Base-by-base conservation (phyloP, 331 rosid genomes). In the Spiraea crenata region DNA sequence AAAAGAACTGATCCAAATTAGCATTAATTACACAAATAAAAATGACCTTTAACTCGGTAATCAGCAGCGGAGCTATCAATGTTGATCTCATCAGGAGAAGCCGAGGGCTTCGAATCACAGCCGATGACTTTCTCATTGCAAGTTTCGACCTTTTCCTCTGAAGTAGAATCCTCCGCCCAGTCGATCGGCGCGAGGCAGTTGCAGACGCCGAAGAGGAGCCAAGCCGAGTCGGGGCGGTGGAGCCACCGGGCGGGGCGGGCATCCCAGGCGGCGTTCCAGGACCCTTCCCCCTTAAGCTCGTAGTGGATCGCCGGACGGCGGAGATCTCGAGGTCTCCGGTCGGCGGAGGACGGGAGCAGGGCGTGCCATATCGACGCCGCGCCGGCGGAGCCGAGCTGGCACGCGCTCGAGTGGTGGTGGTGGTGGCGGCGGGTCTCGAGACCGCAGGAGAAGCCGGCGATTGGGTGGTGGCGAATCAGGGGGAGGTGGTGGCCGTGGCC, bases 161-260 rank as follows among this genome's bases (percentile, higher is more conserved):
- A 16, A 77, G 67, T 82, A 1, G 38, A 57, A 16, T 57, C 61
- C 4, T 73, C 84, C 1, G 65, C 14, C 47, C 65, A 62, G 48
- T 44, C 70, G 40, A 80, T 84, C 71, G 96, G 97, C 19, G 90
- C 81, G 3, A 88, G 88, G 72, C 97, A 93, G 1, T 85, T 82
- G 67, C 98, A 85, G 44, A 90, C 98, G 7, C 98, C 98, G 52
- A 93, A 93, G 3, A 93, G 84, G 1, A 93, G 87, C 98, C 98
- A 90, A 3, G 88, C 98, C 0, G 98, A 89, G 72, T 93, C 96
- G 0, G 97, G 61, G 5, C 92, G 79, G 66, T 93, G 97, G 60
- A 93, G 97, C 98, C 98, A 93, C 45, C 98, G 83, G 0, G 98
- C 96, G 0, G 98, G 98, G 2, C 98, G 89, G 0, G 97, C 82